Percentiles rank a stretch among this genome's conserved stretches.
Evolutionary conservation across 2,329 filamentous ascomycete genomes (phyloP).

Genomic region (Phialophora chinensis): DNA sequence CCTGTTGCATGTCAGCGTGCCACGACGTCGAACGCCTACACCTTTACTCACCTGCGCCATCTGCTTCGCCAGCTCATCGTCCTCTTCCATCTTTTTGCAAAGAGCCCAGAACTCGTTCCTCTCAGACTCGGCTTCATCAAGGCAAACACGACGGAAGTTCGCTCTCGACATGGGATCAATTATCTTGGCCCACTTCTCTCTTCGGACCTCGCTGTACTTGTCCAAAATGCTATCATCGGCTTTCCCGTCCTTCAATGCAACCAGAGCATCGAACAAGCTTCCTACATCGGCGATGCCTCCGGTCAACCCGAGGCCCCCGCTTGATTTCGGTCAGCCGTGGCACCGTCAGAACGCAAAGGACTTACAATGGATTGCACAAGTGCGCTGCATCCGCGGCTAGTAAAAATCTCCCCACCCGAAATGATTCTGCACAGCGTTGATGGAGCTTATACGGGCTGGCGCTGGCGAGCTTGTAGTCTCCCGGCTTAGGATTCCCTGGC

Average conservation of each 20-base stretch:
- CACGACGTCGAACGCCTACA: not conserved
- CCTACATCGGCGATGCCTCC: slow-evolving; percentile 69
- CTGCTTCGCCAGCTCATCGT: slow-evolving; percentile 37
- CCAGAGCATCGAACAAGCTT: slow-evolving; percentile 65
- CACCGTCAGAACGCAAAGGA: not conserved
- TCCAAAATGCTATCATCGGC: slow-evolving; percentile 52
- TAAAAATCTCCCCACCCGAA: slow-evolving; percentile 63
- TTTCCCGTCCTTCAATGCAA: slow-evolving; percentile 49
- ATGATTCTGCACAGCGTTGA: slow-evolving; percentile 63
- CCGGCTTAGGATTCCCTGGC: slow-evolving; percentile 64
- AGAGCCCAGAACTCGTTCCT: slow-evolving; percentile 48
- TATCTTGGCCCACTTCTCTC: slow-evolving; percentile 48
- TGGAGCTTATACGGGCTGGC: slow-evolving; percentile 68
- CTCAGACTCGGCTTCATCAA: slow-evolving; percentile 45
- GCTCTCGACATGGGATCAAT: slow-evolving; percentile 51
- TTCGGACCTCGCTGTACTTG: slow-evolving; percentile 50
- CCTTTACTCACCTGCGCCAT: slow-evolving; percentile 32
- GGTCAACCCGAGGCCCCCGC: slow-evolving; percentile 66
- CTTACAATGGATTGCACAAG: slow-evolving; percentile 54
- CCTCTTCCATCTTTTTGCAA: slow-evolving; percentile 44
- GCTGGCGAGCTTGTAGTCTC: slow-evolving; percentile 62
- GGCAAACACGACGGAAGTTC: slow-evolving; percentile 49
- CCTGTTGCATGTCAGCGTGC: slow-evolving; percentile 19
- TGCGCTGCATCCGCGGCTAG: slow-evolving; percentile 68
- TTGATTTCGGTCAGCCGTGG: slow-evolving; percentile 15